Conservation (phyloP, 2,329 filamentous ascomycete species). For the Leptographium procerum region DNA sequence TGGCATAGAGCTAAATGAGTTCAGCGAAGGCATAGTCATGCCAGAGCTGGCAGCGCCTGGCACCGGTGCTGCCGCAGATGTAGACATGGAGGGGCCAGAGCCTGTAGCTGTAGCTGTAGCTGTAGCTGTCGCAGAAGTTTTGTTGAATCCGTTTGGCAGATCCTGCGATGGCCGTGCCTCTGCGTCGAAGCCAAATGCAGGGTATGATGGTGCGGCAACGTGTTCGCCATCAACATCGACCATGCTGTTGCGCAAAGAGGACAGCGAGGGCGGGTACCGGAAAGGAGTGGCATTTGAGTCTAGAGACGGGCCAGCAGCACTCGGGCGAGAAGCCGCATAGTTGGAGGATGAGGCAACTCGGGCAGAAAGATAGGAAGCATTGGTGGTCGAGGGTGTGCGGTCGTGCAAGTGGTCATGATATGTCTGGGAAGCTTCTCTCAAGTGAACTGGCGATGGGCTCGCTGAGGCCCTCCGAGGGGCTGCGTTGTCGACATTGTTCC, state of each 20-base stretch:
- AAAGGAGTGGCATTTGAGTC: slow-evolving; percentile 33
- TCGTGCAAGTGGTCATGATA: slow-evolving; percentile 36
- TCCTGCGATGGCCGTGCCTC: slow-evolving; percentile 1
- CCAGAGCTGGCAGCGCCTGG: neutral
- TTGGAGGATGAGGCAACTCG: slow-evolving; percentile 28
- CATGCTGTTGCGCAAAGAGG: slow-evolving; percentile 5
- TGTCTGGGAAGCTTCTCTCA: slow-evolving; percentile 28
- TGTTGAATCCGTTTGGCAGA: neutral
- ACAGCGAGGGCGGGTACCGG: slow-evolving; percentile 21
- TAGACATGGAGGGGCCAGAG: neutral
- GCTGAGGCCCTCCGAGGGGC: slow-evolving; percentile 33
- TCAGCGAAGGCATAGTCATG: neutral
- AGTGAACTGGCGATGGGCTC: slow-evolving; percentile 47
- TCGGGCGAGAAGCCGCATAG: slow-evolving; percentile 20
- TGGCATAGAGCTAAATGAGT: slow-evolving; percentile 14
- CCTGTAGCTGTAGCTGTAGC: slow-evolving; percentile 1
- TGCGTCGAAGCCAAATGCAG: slow-evolving; percentile 2
- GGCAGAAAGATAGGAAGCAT: slow-evolving; percentile 30
- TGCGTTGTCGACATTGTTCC: slow-evolving; percentile 42
- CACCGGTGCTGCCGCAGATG: neutral
- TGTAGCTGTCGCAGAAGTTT: neutral
- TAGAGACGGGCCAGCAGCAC: slow-evolving; percentile 23
- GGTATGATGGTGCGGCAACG: neutral
- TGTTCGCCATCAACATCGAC: neutral
- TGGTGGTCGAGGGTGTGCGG: slow-evolving; percentile 25